phyloP scores from a whole-genome alignment of 1,284 basidiomycete genomes.

The Malassezia pachydermatis region DNA sequence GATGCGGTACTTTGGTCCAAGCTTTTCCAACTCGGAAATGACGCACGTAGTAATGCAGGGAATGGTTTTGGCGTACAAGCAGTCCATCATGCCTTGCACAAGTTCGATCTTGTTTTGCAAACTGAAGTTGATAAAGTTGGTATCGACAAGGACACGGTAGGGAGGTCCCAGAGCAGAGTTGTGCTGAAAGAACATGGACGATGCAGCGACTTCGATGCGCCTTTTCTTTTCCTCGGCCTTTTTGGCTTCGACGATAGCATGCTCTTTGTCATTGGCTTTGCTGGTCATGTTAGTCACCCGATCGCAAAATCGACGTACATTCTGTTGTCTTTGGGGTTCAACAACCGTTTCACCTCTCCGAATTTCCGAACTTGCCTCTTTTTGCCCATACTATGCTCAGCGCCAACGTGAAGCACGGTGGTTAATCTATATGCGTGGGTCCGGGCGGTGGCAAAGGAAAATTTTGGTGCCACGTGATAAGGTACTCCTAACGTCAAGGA shows the following conservation, averaged over 20 bases:
- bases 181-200: slow-evolving; percentile 87
- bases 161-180: slow-evolving; percentile 93
- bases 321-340: slow-evolving; percentile 87
- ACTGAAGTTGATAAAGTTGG: slow-evolving; percentile 98
- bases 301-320: slow-evolving; percentile 57
- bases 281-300: slow-evolving; percentile 32
- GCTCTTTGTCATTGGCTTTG: slow-evolving; percentile 52
- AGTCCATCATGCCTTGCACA: slow-evolving; percentile 97
- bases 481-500: too few relatives aligned
- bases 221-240: slow-evolving; percentile 28
- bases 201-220: slow-evolving; percentile 51
- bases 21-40: slow-evolving; percentile 91
- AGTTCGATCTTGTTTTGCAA: slow-evolving; percentile 97
- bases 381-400: slow-evolving; percentile 56
- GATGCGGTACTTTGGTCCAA: slow-evolving; percentile 88
- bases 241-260: slow-evolving; percentile 40
- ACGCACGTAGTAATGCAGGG: slow-evolving; percentile 98
- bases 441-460: slow-evolving; percentile 3
- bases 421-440: not conserved
- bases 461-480: slow-evolving; percentile 3
- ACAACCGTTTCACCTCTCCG: slow-evolving; percentile 82
- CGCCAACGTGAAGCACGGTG: too few relatives aligned
- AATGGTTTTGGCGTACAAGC: slow-evolving; percentile 96
- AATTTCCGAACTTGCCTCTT: slow-evolving; percentile 92
- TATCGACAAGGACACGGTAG: slow-evolving; percentile 93